Percentiles rank a stretch among this genome's conserved stretches.
These are phyloP conservation scores for Chlamydomonas sphaeroides DNA, from an alignment of 139 green algal species.

Conservation along the genomic window DNA sequence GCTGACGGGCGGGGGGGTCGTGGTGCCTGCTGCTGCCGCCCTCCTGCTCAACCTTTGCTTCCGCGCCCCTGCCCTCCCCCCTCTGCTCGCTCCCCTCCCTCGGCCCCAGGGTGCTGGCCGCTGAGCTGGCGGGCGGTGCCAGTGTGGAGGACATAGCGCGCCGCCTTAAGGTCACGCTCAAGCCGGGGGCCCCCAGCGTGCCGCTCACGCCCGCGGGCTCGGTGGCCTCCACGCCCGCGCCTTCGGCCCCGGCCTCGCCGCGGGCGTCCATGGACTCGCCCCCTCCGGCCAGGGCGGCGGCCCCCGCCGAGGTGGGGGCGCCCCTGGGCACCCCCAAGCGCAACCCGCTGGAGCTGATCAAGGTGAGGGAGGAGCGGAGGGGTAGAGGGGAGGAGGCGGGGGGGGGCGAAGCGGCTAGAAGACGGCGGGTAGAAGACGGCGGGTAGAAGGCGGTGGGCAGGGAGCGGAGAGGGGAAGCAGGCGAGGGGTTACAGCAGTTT, in stretches of 20 bases:
- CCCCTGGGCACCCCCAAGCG: slow-evolving; percentile 53
- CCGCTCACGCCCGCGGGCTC: neutral
- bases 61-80: too few relatives aligned
- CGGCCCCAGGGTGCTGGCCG: slow-evolving; percentile 60
- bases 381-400: too few relatives aligned
- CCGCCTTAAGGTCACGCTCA: slow-evolving; percentile 47
- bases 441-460: neutral
- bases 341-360: slow-evolving; percentile 83
- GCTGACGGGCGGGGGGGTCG: too few relatives aligned
- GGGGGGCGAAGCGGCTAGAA: too few relatives aligned
- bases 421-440: too few relatives aligned
- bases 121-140: slow-evolving; percentile 60
- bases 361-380: slow-evolving; percentile 52
- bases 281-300: neutral
- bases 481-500: too few relatives aligned
- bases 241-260: neutral
- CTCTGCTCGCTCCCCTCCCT: too few relatives aligned
- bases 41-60: too few relatives aligned
- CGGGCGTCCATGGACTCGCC: neutral
- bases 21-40: too few relatives aligned
- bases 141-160: slow-evolving; percentile 42
- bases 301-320: slow-evolving; percentile 63
- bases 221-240: too few relatives aligned
- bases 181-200: slow-evolving; percentile 4
- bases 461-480: too few relatives aligned